Percentiles rank a stretch among this genome's conserved stretches.
phyloP scores from a whole-genome alignment of 768 basidiomycete species.

The Sarcodon aspratus region DNA sequence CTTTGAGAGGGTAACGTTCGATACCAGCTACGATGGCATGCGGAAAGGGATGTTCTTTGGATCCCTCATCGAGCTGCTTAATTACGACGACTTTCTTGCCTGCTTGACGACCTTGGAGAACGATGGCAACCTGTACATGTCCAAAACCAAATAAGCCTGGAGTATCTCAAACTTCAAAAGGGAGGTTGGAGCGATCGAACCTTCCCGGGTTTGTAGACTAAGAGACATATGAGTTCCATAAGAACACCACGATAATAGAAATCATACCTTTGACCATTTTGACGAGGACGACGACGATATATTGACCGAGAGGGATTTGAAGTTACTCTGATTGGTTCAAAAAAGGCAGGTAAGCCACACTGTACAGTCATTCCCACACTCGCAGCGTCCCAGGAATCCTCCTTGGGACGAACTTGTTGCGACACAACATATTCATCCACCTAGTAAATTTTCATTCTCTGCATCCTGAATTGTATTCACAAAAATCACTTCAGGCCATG shows the following conservation, averaged over 20 bases:
- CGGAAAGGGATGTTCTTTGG: slow-evolving; percentile 92
- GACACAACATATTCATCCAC: neutral
- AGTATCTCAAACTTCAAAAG: too few species aligned
- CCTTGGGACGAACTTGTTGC: neutral
- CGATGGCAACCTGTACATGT: slow-evolving; percentile 69
- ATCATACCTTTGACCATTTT: slow-evolving; percentile 18
- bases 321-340: neutral
- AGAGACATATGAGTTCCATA: neutral
- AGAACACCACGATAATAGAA: neutral
- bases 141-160: neutral
- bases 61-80: slow-evolving; percentile 95
- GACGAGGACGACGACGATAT: slow-evolving; percentile 1
- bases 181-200: slow-evolving; percentile 22
- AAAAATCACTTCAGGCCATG: too few species aligned
- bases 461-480: too few species aligned
- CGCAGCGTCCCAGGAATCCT: neutral
- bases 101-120: slow-evolving; percentile 98
- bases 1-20: slow-evolving; percentile 97
- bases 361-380: neutral
- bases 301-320: neutral
- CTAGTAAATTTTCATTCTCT: neutral
- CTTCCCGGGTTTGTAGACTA: slow-evolving; percentile 95
- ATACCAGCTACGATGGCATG: slow-evolving; percentile 98
- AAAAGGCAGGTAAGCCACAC: neutral
- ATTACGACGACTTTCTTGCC: slow-evolving; percentile 99